Evolutionary conservation across 2,329 filamentous ascomycete species (phyloP).

Genomic region (Elsinoe necatrix): DNA sequence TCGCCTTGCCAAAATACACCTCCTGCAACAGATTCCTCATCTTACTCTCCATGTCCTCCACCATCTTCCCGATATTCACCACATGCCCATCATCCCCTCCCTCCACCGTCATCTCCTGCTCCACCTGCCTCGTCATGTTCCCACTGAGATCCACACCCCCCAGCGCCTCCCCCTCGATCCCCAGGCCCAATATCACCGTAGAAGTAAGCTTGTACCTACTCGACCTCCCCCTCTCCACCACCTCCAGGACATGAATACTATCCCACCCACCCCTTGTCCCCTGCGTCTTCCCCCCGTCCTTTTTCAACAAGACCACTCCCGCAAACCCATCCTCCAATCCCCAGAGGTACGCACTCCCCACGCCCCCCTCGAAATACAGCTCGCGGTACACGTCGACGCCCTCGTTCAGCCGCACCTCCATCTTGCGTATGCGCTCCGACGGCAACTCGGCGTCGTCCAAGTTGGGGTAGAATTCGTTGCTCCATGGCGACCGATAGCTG

Average conservation of each 20-base stretch:
- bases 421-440: conserved; percentile 80
- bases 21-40: conserved; percentile 96
- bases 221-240: conserved; percentile 65
- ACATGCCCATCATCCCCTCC: conserved; percentile 54
- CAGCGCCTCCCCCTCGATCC: conserved; percentile 57
- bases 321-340: conserved; percentile 97
- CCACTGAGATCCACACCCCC: conserved; percentile 88
- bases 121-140: conserved; percentile 96
- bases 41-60: conserved; percentile 99
- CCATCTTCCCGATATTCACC: conserved; percentile 83
- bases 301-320: conserved; percentile 91
- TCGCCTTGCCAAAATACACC: conserved; percentile 98
- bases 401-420: conserved; percentile 90
- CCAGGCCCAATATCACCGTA: conserved; percentile 86
- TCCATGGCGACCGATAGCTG: conserved; percentile 97
- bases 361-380: conserved; percentile 92
- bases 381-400: conserved; percentile 96
- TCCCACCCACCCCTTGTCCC: conserved; percentile 80
- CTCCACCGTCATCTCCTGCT: conserved; percentile 73
- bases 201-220: conserved; percentile 97
- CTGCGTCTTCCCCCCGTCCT: conserved; percentile 39
- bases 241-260: conserved; percentile 97
- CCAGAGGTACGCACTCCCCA: conserved; percentile 96
- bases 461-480: conserved; percentile 93
- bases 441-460: conserved; percentile 71